These are phyloP conservation scores for Macrolepiota dolichaula DNA, from an alignment of 768 basidiomycete genomes.

Conservation along the genomic window DNA sequence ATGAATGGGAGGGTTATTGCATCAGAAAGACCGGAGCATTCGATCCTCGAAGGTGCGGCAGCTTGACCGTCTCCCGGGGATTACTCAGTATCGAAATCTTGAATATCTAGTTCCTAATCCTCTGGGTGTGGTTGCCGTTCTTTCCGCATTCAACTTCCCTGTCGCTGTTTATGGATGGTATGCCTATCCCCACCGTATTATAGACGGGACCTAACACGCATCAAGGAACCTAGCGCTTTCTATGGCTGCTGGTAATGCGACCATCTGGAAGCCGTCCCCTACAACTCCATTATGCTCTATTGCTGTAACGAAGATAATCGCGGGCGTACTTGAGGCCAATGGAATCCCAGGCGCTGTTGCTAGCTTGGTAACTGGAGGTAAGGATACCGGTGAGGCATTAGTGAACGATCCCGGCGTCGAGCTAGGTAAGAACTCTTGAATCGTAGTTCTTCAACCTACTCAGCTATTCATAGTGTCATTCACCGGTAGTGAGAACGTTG, in stretches of 20 bases:
- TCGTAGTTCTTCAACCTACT: conserved; percentile 5
- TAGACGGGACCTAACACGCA: not conserved
- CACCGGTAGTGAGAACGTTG: conserved; percentile 89
- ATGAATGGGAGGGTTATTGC: conserved; percentile 89
- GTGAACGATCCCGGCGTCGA: conserved; percentile 74
- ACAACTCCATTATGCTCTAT: conserved; percentile 89
- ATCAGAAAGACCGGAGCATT: conserved; percentile 88
- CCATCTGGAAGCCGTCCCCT: conserved; percentile 93
- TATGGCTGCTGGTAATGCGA: conserved; percentile 87
- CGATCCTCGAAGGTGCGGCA: conserved; percentile 77
- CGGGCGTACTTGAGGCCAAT: conserved; percentile 77
- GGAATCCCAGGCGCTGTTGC: conserved; percentile 83
- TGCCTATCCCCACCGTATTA: conserved; percentile 13
- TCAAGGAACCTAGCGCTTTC: conserved; percentile 87
- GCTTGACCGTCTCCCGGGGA: conserved; percentile 7
- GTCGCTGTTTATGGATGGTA: conserved; percentile 92
- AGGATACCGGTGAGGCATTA: conserved; percentile 74
- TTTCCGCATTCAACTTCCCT: conserved; percentile 97
- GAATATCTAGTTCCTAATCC: conserved; percentile 78
- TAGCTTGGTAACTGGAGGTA: conserved; percentile 78
- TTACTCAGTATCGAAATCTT: conserved; percentile 18
- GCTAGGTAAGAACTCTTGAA: conserved; percentile 49
- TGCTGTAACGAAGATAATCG: conserved; percentile 83
- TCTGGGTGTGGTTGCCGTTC: conserved; percentile 63
- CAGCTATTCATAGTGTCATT: conserved; percentile 68